Base-by-base conservation (phyloP, 2,329 filamentous ascomycete species). In the Bipolaris zeicola region DNA sequence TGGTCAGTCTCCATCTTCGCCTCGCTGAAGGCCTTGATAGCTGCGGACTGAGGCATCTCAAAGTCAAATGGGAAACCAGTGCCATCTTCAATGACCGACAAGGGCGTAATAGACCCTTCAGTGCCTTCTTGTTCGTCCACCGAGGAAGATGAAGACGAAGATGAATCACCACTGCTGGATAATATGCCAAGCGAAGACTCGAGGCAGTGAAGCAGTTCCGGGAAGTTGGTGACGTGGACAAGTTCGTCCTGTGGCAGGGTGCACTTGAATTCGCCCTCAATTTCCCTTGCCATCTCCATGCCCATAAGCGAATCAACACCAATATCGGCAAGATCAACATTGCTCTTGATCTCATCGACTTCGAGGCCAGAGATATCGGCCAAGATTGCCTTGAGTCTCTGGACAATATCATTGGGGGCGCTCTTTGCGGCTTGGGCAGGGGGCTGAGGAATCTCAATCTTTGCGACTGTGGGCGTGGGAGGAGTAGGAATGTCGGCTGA, bases 251-350 rank as follows among this genome's bases (percentile, higher is more conserved):
- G 36, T 2, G 55, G 28, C 18, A 62, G 24, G 3, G 55, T 48
- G 38, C 49, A 58, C 8, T 58, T 48, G 41, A 67, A 65, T 3
- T 34, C 34, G 13, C 6, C 39, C 36, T 61, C 52, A 16, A 77
- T 67, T 14, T 77, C 75, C 13, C 57, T 55, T 5, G 65, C 52
- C 18, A 78, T 56, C 50, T 78, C 76, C 24, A 68, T 76, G 1
- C 60, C 68, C 62, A 77, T 67, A 8, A 78, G 61, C 6, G 77
- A 79, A 51, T 78, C 76, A 11, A 79, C 65, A 1, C 77, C 77
- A 10, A 78, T 54, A 28, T 77, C 73, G 6, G 58, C 66, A 22
- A 77, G 57, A 6, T 65, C 57, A 2, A 61, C 50, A 14, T 68
- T 62, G 3, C 59, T 52, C 36, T 48, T 55, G n/a, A 69, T 53